A percentile compares a stretch with the other conserved stretches of the same genome.
These are phyloP conservation scores for Trichocladium uniseriatum DNA, from an alignment of 495 filamentous ascomycete genomes.

Conservation along the genomic window DNA sequence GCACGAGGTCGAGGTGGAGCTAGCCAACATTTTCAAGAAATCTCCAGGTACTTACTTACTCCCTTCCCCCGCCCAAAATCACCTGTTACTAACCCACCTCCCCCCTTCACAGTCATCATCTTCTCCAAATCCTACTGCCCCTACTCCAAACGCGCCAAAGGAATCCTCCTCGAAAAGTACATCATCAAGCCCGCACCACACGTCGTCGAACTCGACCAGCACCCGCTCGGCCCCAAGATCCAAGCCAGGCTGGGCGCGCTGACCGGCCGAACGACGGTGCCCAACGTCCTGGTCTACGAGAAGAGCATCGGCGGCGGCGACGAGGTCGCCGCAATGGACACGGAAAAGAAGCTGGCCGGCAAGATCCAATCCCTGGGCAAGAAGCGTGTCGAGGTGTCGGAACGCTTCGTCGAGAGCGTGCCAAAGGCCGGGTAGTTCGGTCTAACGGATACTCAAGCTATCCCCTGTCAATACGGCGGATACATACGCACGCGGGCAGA, in stretches of 20 bases:
- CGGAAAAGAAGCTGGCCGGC: slow-evolving; percentile 55
- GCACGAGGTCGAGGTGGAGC: slow-evolving; percentile 47
- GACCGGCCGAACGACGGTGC: slow-evolving; percentile 79
- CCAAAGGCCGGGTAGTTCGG: slow-evolving; percentile 12
- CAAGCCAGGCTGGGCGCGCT: slow-evolving; percentile 58
- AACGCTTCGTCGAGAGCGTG: slow-evolving; percentile 23
- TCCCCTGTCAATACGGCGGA: too few relatives aligned
- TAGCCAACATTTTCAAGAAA: slow-evolving; percentile 69
- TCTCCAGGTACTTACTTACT: slow-evolving; percentile 69
- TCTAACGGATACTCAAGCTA: neutral
- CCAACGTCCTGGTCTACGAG: slow-evolving; percentile 82
- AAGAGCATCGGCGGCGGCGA: slow-evolving; percentile 87
- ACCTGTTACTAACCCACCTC: slow-evolving; percentile 14
- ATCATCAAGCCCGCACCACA: slow-evolving; percentile 70
- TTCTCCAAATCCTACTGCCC: slow-evolving; percentile 94
- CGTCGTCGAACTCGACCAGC: slow-evolving; percentile 84
- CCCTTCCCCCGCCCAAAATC: neutral
- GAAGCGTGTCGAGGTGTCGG: slow-evolving; percentile 48
- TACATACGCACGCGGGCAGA: too few relatives aligned
- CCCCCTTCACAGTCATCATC: slow-evolving; percentile 60
- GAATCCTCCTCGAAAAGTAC: slow-evolving; percentile 72
- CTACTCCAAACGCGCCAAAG: slow-evolving; percentile 72
- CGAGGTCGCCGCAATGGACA: slow-evolving; percentile 66
- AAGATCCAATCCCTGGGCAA: slow-evolving; percentile 67
- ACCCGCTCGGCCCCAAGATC: slow-evolving; percentile 60